A percentile compares a stretch with the other conserved stretches of the same genome.
Conservation (phyloP, 768 basidiomycete species). For the Tylopilus felleus region DNA sequence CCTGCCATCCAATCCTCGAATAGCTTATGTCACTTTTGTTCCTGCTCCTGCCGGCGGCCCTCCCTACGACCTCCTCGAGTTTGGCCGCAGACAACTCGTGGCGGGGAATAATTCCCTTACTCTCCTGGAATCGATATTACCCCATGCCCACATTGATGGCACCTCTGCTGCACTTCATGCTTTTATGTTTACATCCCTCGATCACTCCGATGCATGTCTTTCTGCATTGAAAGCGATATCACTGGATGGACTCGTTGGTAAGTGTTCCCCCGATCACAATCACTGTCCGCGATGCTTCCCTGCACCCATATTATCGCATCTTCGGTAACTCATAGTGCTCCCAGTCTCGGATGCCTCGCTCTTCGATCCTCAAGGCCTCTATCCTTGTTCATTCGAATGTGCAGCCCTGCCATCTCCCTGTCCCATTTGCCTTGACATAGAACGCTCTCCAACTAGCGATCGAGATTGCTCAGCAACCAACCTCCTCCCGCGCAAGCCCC, state of each 20-base stretch:
- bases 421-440: conserved; percentile 31
- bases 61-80: conserved; percentile 47
- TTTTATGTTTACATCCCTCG: conserved; percentile 47
- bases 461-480: conserved; percentile 30
- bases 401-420: conserved; percentile 40
- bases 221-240: conserved; percentile 36
- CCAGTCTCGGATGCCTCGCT: conserved; percentile 42
- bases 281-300: background rate
- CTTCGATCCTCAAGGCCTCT: conserved; percentile 49
- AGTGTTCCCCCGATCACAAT: conserved; percentile 24
- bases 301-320: conserved; percentile 3
- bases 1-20: conserved; percentile 40
- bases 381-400: conserved; percentile 52
- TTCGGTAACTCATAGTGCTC: conserved; percentile 9
- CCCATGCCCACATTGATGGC: conserved; percentile 46
- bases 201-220: conserved; percentile 30
- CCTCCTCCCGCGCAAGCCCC: conserved; percentile 45
- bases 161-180: conserved; percentile 50
- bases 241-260: conserved; percentile 52
- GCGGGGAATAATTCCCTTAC: conserved; percentile 35
- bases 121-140: conserved; percentile 49
- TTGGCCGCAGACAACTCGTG: conserved; percentile 50
- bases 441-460: conserved; percentile 14
- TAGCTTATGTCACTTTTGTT: conserved; percentile 46
- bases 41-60: conserved; percentile 27